These are phyloP conservation scores for Curvularia lunata DNA, from an alignment of 2,329 filamentous ascomycete species.

Conservation along the genomic window DNA sequence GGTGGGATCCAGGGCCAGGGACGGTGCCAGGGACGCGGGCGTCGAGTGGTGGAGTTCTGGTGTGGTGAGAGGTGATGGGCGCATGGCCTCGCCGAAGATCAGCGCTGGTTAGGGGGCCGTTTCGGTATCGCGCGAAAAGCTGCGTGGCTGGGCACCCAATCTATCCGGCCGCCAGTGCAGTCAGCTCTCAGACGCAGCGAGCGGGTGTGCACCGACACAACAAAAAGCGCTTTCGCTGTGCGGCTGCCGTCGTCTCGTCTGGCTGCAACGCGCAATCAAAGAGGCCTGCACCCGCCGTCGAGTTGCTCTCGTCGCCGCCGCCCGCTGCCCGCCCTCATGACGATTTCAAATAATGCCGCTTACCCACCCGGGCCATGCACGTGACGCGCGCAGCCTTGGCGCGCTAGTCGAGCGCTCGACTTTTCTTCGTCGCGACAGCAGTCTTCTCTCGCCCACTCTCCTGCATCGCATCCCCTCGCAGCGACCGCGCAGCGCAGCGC, in stretches of 20 bases:
- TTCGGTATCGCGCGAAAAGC: conserved; percentile 32
- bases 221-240: neutral
- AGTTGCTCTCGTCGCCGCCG: neutral
- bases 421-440: conserved; percentile 29
- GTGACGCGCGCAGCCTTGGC: conserved; percentile 17
- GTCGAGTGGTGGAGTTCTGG: conserved; percentile 31
- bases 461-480: neutral
- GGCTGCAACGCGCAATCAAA: neutral
- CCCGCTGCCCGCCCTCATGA: conserved; percentile 10
- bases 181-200: conserved; percentile 1
- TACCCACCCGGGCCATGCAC: conserved; percentile 13
- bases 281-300: neutral
- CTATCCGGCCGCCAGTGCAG: conserved; percentile 16
- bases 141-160: conserved; percentile 32
- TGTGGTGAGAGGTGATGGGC: conserved; percentile 37
- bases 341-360: conserved; percentile 18
- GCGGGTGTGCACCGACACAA: conserved; percentile 1
- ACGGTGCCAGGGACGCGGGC: conserved; percentile 35
- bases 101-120: conserved; percentile 29
- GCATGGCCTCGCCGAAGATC: conserved; percentile 32
- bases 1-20: conserved; percentile 33
- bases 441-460: conserved; percentile 15
- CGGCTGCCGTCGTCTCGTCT: neutral
- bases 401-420: conserved; percentile 25
- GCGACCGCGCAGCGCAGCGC: neutral